A percentile compares a stretch with the other conserved stretches of the same genome.
These are phyloP conservation scores for Rhododendron ferrugineum DNA, from an alignment of 148 eudicot species.

Conservation along the genomic window DNA sequence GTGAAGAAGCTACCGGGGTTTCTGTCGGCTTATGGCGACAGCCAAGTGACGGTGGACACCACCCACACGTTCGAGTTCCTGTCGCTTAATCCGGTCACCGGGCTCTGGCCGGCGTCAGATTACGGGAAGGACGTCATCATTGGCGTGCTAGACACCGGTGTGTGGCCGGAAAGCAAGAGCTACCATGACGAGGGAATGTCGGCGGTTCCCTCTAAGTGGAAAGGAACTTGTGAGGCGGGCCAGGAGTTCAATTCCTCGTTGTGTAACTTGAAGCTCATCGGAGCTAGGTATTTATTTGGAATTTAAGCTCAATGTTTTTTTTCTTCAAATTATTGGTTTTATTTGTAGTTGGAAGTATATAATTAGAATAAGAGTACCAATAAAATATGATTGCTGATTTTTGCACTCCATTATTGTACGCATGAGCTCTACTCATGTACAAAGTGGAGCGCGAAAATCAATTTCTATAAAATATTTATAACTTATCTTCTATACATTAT, in stretches of 20 bases:
- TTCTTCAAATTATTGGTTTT: background rate
- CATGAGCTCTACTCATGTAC: too few species aligned
- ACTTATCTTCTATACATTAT: too few species aligned
- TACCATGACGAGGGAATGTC: constrained; percentile 45
- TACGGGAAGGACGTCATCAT: constrained; percentile 45
- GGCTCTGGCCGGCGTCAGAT: constrained; percentile 51
- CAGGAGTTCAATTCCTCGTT: constrained; percentile 34
- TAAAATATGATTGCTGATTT: too few species aligned
- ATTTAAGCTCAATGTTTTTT: background rate
- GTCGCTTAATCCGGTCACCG: constrained; percentile 29
- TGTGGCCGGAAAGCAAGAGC: constrained; percentile 66
- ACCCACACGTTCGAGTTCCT: constrained; percentile 48
- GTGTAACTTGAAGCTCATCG: constrained; percentile 56
- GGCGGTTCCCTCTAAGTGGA: constrained; percentile 38
- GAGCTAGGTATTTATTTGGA: constrained; percentile 19
- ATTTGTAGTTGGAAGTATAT: too few species aligned
- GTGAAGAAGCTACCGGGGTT: constrained; percentile 32
- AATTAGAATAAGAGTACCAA: too few species aligned
- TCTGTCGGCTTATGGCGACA: constrained; percentile 34
- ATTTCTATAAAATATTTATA: too few species aligned
- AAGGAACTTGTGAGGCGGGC: constrained; percentile 47
- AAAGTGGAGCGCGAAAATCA: too few species aligned
- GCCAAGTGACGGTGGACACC: constrained; percentile 37
- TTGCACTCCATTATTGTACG: too few species aligned
- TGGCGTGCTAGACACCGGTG: constrained; percentile 57